These are phyloP conservation scores for Bryoerythrophyllum caledonicum DNA, from an alignment of 225 moss, liverwort and hornwort species.

Conservation along the genomic window DNA sequence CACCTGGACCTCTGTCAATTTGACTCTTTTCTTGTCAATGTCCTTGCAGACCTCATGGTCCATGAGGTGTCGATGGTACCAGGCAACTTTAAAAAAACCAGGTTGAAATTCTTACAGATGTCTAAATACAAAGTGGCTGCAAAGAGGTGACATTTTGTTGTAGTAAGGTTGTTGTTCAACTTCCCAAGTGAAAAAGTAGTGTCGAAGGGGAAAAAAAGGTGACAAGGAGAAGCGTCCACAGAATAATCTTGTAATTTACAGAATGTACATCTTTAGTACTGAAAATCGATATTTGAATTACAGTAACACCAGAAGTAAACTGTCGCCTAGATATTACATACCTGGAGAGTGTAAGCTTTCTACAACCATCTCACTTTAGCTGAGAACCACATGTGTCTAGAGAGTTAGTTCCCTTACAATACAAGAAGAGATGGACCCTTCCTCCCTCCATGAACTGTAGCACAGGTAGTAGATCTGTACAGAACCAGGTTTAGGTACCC, in stretches of 20 bases:
- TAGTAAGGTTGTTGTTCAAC: background rate
- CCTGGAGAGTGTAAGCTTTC: conserved; percentile 15
- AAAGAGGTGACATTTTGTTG: background rate
- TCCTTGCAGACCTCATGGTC: conserved; percentile 22
- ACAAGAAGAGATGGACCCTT: background rate
- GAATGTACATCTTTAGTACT: conserved; percentile 1
- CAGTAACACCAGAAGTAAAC: conserved; percentile 21
- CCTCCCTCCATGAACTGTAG: too few species aligned
- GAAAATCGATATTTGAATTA: background rate
- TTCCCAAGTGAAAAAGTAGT: too few species aligned
- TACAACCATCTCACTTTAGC: conserved; percentile 20
- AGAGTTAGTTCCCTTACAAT: conserved; percentile 22
- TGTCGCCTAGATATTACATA: conserved; percentile 19
- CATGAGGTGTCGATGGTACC: background rate
- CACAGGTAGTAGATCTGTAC: too few species aligned
- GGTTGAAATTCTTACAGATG: too few species aligned
- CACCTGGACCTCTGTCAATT: conserved; percentile 13
- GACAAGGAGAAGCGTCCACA: background rate
- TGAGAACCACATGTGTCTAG: conserved; percentile 4
- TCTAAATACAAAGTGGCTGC: too few species aligned
- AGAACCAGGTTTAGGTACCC: too few species aligned
- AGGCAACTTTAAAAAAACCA: background rate
- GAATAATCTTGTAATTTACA: conserved; percentile 4
- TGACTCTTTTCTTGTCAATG: background rate
- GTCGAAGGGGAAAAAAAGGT: background rate